Evolutionary conservation across 1,284 basidiomycete genomes (phyloP), one percentile per base, ranked within the genome.

Genomic region (Farysia itapuensis): DNA sequence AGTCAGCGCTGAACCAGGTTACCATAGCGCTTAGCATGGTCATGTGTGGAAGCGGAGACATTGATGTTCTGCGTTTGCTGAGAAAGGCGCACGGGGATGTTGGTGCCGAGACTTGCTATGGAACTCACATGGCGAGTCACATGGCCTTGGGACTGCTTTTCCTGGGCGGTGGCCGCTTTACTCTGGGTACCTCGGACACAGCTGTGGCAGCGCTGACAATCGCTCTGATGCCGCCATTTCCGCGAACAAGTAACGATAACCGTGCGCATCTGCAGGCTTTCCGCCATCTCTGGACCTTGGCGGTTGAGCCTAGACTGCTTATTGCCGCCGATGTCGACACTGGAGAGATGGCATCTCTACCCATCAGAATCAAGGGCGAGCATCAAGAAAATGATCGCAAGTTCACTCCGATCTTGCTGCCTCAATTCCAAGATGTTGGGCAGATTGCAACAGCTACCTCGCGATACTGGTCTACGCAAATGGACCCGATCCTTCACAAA

Each of bases 1-100:
- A 90, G 15, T 88, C 93, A 67, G 89, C 89, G 2, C 81, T 95
- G 33, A 93, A 90, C 70, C 80, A 93, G 21, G 86, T 95, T 47
- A 87, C 89, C 0, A 81, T 96, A 28, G 82, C 91, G 4, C 79
- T 95, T 21, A 86, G 86, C 60, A 87, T 94, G 81, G 87, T 97
- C 38, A 91, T 97, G 88, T 89, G 92, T 0, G 95, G 95, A 3
- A 95, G 91, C 0, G 95, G 95, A 11, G 91, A 98, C 75, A 84
- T 97, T 33, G 88, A 87, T 39, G 87, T 90, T 53, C 81, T 98
- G 20, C 85, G 90, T 22, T 84, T 91, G n/a, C 81, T 97, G 12
- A 84, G 95, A 19, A 85, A 89, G 69, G 86, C 88, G 4, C 96
- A 93, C 72, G 93, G 91, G n/a, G 86, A 90, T 81, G 87, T 88